Percentiles rank a stretch among this genome's conserved stretches.
These are phyloP conservation scores for Austroboletus niveus DNA, from an alignment of 1,284 basidiomycete species.

Conservation along the genomic window DNA sequence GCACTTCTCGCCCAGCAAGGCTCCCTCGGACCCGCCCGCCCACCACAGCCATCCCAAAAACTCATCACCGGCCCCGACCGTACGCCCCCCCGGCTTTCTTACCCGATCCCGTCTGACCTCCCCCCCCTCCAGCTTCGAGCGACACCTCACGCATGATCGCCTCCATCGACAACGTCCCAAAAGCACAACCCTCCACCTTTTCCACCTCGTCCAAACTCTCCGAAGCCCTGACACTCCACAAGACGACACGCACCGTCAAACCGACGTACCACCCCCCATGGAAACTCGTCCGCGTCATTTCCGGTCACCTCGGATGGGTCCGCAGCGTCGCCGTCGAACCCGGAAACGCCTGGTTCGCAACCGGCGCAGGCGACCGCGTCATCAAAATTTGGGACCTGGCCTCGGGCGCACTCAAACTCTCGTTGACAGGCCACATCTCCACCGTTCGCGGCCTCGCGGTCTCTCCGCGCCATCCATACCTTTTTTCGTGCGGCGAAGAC, in stretches of 20 bases:
- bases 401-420: constrained; percentile 91
- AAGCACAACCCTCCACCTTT: constrained; percentile 63
- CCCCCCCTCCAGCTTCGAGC: constrained; percentile 35
- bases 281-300: constrained; percentile 97
- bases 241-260: constrained; percentile 89
- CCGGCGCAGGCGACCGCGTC: constrained; percentile 95
- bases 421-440: constrained; percentile 95
- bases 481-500: constrained; percentile 97
- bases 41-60: constrained; percentile 52
- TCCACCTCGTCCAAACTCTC: constrained; percentile 66
- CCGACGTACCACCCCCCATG: constrained; percentile 94
- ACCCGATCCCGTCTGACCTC: not conserved
- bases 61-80: constrained; percentile 67
- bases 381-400: constrained; percentile 99
- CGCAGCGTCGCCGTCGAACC: constrained; percentile 94
- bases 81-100: not conserved
- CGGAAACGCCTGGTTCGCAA: constrained; percentile 98
- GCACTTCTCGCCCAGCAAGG: constrained; percentile 81
- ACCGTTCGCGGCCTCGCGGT: constrained; percentile 95
- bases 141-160: constrained; percentile 65
- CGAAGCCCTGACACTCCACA: constrained; percentile 84
- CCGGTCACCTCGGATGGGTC: constrained; percentile 99
- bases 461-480: constrained; percentile 89
- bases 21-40: constrained; percentile 74
- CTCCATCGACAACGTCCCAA: constrained; percentile 66